These are phyloP conservation scores for Plicaturopsis crispa DNA, from an alignment of 768 basidiomycete species.

Conservation along the genomic window DNA sequence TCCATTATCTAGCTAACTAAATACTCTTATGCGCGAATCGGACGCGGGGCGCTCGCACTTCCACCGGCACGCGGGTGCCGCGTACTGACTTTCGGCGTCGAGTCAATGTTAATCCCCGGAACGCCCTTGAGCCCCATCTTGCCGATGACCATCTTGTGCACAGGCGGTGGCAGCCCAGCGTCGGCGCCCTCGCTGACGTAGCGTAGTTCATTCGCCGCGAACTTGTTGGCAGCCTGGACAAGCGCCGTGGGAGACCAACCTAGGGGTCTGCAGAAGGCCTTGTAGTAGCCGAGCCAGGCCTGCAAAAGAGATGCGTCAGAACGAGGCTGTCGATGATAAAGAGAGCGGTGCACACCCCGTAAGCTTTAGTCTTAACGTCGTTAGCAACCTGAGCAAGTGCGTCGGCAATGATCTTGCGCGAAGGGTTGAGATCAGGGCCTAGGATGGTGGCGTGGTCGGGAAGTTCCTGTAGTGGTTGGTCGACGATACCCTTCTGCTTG, in stretches of 20 bases:
- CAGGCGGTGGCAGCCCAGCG: slow-evolving; percentile 25
- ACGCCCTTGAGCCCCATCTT: slow-evolving; percentile 42
- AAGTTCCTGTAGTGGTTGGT: slow-evolving; percentile 31
- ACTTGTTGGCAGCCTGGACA: slow-evolving; percentile 32
- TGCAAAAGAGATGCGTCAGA: slow-evolving; percentile 36
- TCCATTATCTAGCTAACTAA: too few species aligned
- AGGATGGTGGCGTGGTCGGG: slow-evolving; percentile 14
- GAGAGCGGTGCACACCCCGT: slow-evolving; percentile 2
- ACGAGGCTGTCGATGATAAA: slow-evolving; percentile 10
- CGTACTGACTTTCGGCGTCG: too few species aligned
- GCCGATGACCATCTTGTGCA: slow-evolving; percentile 36
- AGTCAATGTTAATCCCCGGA: neutral
- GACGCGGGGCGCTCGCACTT: too few species aligned
- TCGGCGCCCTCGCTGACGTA: slow-evolving; percentile 22
- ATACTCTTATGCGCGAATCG: too few species aligned
- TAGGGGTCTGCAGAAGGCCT: slow-evolving; percentile 26
- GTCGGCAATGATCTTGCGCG: too few species aligned
- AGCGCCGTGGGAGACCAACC: slow-evolving; percentile 30
- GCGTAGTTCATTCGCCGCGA: slow-evolving; percentile 26
- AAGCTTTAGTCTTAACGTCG: too few species aligned
- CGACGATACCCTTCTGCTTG: slow-evolving; percentile 24
- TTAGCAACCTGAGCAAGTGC: too few species aligned
- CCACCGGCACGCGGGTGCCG: too few species aligned
- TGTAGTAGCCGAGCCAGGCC: slow-evolving; percentile 54
- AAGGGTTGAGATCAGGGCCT: too few species aligned